Percentiles rank a stretch among this genome's conserved stretches.
Evolutionary conservation across 176 grass and related monocot genomes (phyloP).

Genomic region (Oryza rufipogon): DNA sequence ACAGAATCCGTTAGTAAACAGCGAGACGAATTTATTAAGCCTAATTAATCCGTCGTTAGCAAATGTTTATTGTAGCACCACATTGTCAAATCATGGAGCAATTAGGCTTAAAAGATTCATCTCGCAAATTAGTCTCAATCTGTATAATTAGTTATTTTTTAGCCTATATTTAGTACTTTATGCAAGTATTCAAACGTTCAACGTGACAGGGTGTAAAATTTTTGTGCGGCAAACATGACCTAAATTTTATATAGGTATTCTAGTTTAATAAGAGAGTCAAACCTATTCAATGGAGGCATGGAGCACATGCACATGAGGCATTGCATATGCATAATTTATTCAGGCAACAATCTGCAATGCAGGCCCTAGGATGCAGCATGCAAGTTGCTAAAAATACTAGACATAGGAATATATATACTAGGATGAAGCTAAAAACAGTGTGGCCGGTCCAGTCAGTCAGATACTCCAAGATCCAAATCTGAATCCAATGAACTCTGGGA

Average conservation of each 20-base stretch:
- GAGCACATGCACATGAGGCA: conserved; percentile 3
- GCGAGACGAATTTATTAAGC: too few relatives aligned
- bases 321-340: conserved; percentile 26
- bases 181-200: too few relatives aligned
- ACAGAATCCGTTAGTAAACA: too few relatives aligned
- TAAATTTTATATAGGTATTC: not conserved
- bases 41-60: too few relatives aligned
- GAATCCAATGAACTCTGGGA: conserved; percentile 5
- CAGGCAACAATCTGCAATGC: conserved; percentile 8
- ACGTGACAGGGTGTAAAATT: too few relatives aligned
- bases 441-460: not conserved
- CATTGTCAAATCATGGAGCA: too few relatives aligned
- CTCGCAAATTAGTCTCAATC: too few relatives aligned
- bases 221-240: too few relatives aligned
- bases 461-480: conserved; percentile 43
- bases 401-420: not conserved
- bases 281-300: conserved; percentile 5
- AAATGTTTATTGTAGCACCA: too few relatives aligned
- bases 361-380: not conserved
- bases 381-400: conserved; percentile 14
- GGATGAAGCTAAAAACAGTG: conserved; percentile 28
- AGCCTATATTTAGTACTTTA: too few relatives aligned
- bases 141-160: too few relatives aligned
- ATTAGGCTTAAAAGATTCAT: too few relatives aligned
- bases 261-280: conserved; percentile 13